Evolutionary conservation across 2,329 filamentous ascomycete genomes (phyloP), one percentile per base, ranked within the genome.

Genomic region (Fonsecaea pedrosoi): DNA sequence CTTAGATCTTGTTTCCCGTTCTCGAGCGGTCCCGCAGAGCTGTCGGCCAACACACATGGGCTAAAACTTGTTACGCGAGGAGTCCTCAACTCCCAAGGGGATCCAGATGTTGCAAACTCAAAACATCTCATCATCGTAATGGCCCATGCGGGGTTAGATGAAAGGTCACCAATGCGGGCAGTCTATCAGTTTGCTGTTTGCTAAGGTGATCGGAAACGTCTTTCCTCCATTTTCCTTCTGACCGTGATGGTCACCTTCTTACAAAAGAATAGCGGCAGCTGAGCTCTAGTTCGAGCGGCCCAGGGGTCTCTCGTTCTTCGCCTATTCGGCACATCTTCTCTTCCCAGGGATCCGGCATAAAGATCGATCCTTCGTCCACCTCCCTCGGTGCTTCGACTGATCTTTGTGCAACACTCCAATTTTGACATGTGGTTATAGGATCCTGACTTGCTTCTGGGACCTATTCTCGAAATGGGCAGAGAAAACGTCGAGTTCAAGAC

Each of bases 401-500:
- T 54, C 30, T 25, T 54, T 61, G 59, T 61, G 48, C 45, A 61
- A 61, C 59, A 53, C 48, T 54, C 8, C 42, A 9, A 32, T 61
- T 40, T 50, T 54, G 57, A 60, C 57, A 60, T 60, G 57, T 50
- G 57, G 57, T 50, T 50, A 37, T 61, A 54, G 59, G 15, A 54
- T 40, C 35, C 59, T 60, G 45, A n/a, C 18, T 21, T 12, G n/a
- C 15, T 42, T 42, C 30, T 12, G 37, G 32, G 32, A 61, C 59
- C 42, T 53, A 34, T 59, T 35, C 48, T 54, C 42, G 38, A 61
- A 32, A 70, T 70, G 68, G 65, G 65, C n/a, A 59, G 66, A 67
- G 66, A 72, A 66, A 66, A 73, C 37, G 69, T 73, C 58, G 65
- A 67, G 8, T 73, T 73, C 70, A 67, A 72, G 59, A 73, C 70